These are phyloP conservation scores for Paraphaeosphaeria sporulosa DNA, from an alignment of 2,329 filamentous ascomycete genomes.

Conservation along the genomic window DNA sequence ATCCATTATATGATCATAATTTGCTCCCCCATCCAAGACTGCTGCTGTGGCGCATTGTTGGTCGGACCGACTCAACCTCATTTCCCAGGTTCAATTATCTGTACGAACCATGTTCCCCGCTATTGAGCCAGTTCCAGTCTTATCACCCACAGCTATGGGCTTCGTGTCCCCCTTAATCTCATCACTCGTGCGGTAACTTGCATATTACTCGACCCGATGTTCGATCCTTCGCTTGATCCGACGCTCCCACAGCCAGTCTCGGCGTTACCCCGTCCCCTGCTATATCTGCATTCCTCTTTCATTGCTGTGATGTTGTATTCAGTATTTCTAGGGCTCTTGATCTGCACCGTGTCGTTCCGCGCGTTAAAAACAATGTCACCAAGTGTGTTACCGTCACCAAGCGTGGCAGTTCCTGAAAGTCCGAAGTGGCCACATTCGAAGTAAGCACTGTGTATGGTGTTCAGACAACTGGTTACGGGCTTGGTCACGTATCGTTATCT, in stretches of 20 bases:
- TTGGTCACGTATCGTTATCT: not conserved
- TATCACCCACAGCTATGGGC: not conserved
- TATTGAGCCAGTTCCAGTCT: not conserved
- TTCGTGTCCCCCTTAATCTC: not conserved
- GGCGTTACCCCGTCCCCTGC: not conserved
- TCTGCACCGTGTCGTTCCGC: not conserved
- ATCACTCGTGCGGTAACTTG: not conserved
- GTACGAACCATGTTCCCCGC: not conserved
- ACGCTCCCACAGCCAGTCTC: not conserved
- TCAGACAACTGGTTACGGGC: not conserved
- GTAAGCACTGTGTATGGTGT: not conserved
- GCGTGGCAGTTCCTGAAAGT: not conserved
- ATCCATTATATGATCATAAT: not conserved
- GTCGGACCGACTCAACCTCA: not conserved
- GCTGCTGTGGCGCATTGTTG: not conserved
- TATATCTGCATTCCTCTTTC: not conserved
- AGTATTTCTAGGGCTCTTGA: not conserved
- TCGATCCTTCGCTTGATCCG: not conserved
- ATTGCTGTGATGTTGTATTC: not conserved
- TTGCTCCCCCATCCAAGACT: not conserved
- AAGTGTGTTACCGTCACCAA: not conserved
- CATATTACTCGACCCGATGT: not conserved
- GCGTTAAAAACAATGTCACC: not conserved
- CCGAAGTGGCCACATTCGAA: constrained; percentile 2
- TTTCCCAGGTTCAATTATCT: not conserved